Base-by-base conservation (phyloP, 78 protist genomes). In the Dictyostelium citrinum region DNA sequence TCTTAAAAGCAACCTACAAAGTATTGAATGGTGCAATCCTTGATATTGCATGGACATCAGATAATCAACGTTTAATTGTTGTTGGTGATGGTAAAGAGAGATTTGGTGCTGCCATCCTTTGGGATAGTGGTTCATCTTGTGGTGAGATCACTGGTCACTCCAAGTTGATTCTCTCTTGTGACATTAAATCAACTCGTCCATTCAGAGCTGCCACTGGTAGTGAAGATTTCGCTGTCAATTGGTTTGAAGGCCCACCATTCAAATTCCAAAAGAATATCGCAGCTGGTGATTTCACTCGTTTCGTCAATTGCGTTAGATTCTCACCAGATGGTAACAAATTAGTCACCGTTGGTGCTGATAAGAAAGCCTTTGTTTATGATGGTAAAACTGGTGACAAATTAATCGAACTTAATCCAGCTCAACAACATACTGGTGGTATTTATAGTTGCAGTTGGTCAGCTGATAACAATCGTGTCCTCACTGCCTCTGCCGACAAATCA, bases 11-110 rank as follows among this genome's bases (percentile, higher is more conserved):
- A 46, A 98, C 98, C 70, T 31, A 71, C 35, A 93, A 86, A 41
- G 92, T 67, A 6, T 37, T 97, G 51, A 29, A 85, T 12, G 98
- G 98, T 33, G 81, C 97, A 7, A 82, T 98, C 17, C 2, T 33
- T 24, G 99, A 99, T 93, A 24, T 99, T 33, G 96, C 88, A 11
- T 99, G 99, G 99, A 79, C 97, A 3, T 88, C 82, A 11, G 99
- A 99, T 90, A 83, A 81, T 90, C 86, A 98, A 84, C 97, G 99
- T 90, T 67, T 99, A 20, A 81, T 96, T 29, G 98, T 82, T 24
- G 99, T 95, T 61, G 99, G 99, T 37, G 99, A 98, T 20, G 99
- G 99, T 70, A 45, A 83, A 33, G 99, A 97, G 67, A 10, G 29
- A 72, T 97, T 58, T 46, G 97, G 95, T 70, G 78, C 39, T n/a